phyloP scores from a whole-genome alignment of 2,329 filamentous ascomycete genomes.

The Fusarium incarnatum region DNA sequence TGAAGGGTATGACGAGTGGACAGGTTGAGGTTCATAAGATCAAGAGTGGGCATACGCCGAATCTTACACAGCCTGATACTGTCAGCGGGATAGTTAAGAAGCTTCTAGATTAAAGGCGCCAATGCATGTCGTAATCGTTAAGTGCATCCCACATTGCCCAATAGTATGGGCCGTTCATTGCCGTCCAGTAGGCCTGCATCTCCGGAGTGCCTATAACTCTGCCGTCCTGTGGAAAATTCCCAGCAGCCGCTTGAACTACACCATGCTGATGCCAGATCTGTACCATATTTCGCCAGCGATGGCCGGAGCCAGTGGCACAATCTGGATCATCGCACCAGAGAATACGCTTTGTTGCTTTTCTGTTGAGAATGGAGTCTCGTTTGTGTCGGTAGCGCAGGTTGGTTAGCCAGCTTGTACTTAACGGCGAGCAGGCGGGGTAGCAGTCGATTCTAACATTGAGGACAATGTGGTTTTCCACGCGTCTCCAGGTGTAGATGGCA shows the following conservation, averaged over 20 bases:
- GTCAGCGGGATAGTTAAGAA: neutral
- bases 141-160: no score
- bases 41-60: conserved; percentile 4
- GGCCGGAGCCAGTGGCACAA: neutral
- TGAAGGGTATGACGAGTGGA: neutral
- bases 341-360: neutral
- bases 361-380: neutral
- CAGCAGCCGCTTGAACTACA: no score
- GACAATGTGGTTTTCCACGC: neutral
- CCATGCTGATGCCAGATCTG: neutral
- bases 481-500: neutral
- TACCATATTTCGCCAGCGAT: neutral
- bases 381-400: neutral
- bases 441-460: neutral
- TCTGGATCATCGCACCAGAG: neutral
- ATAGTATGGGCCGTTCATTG: no score
- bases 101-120: neutral
- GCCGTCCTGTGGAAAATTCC: no score
- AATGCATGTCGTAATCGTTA: no score
- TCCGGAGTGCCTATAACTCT: no score
- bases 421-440: no score
- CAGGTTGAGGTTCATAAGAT: conserved; percentile 2
- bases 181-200: no score
- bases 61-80: conserved; percentile 1
- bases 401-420: neutral